Evolutionary conservation across 768 basidiomycete genomes (phyloP), one percentile per base, ranked within the genome.

Genomic region (Lentinula sp.): DNA sequence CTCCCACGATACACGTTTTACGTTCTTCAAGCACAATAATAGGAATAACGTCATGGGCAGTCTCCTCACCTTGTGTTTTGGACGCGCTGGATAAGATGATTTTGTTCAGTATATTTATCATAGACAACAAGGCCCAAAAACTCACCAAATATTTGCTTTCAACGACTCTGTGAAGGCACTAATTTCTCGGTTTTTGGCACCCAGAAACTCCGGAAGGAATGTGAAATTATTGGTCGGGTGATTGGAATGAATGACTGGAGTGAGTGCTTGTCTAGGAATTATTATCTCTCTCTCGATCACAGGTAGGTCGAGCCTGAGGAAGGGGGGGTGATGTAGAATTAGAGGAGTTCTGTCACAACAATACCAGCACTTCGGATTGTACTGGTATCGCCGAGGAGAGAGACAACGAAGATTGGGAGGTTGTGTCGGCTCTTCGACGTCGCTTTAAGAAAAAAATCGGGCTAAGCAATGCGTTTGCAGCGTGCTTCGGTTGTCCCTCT

Each of bases 401-500:
- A 39, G 42, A 36, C 43, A 66, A 58, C 52, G 60, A 45, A 60
- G 41, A 67, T 66, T 65, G 65, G 67, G 67, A 67, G 61, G 41
- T 73, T 76, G 75, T 72, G 77, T 74, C 76, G 73, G 73, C 66
- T 73, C 74, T 73, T 72, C 75, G 75, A 76, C 68, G 71, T 72
- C 76, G 77, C 76, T 80, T 82, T 81, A 80, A 74, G 76, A 74
- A 74, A 76, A 76, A 23, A 28, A 75, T 68, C 74, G 69, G 51
- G 63, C 67, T 28, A 23, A 67, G 72, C 74, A 76, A 76, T 77
- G 78, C 72, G 77, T 73, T 72, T 72, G 76, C 79, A 74, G 75
- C 78, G 77, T 81, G 79, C 73, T 69, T 77, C 79, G 81, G 79
- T 82, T 83, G 79, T 75, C 76, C 77, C 74, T 73, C 67, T 74